These are phyloP conservation scores for Diaporthe sp. DNA, from an alignment of 2,329 filamentous ascomycete genomes.

Conservation along the genomic window DNA sequence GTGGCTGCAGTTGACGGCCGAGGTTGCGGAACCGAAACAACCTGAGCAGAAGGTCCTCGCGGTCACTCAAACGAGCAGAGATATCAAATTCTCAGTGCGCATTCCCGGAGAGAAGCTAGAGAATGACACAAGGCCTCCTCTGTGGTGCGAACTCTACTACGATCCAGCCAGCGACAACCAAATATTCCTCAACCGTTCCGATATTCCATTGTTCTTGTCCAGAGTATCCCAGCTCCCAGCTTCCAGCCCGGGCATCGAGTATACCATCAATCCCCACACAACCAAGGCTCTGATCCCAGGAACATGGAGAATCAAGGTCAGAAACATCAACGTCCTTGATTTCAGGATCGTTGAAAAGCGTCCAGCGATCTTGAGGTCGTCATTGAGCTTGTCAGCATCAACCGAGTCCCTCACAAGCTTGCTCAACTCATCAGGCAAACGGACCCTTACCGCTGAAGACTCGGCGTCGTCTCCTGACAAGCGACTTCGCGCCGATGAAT, in stretches of 20 bases:
- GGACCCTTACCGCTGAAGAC: slow-evolving; percentile 60
- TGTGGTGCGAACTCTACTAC: slow-evolving; percentile 73
- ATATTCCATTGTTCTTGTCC: slow-evolving; percentile 64
- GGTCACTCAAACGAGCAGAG: slow-evolving; percentile 70
- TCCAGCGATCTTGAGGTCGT: slow-evolving; percentile 50
- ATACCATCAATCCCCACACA: slow-evolving; percentile 55
- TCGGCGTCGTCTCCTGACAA: slow-evolving; percentile 53
- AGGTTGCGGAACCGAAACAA: slow-evolving; percentile 63
- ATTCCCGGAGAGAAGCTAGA: slow-evolving; percentile 63
- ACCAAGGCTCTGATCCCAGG: slow-evolving; percentile 64
- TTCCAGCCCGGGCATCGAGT: slow-evolving; percentile 49
- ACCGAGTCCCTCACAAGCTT: slow-evolving; percentile 45
- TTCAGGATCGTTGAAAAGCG: slow-evolving; percentile 70
- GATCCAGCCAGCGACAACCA: slow-evolving; percentile 70
- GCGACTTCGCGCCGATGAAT: slow-evolving; percentile 51
- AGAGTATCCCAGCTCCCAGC: slow-evolving; percentile 57
- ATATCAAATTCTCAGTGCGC: slow-evolving; percentile 71
- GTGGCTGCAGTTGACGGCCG: slow-evolving; percentile 68
- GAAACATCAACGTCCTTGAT: slow-evolving; percentile 64
- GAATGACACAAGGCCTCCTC: slow-evolving; percentile 57
- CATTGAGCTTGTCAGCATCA: slow-evolving; percentile 48
- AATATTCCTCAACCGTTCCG: slow-evolving; percentile 68
- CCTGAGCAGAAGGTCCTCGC: slow-evolving; percentile 69
- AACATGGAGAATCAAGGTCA: slow-evolving; percentile 68
- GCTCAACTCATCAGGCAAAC: slow-evolving; percentile 63